Base-by-base conservation (phyloP, 371 early-diverging fungal genomes). In the Haplosporangium sp. region DNA sequence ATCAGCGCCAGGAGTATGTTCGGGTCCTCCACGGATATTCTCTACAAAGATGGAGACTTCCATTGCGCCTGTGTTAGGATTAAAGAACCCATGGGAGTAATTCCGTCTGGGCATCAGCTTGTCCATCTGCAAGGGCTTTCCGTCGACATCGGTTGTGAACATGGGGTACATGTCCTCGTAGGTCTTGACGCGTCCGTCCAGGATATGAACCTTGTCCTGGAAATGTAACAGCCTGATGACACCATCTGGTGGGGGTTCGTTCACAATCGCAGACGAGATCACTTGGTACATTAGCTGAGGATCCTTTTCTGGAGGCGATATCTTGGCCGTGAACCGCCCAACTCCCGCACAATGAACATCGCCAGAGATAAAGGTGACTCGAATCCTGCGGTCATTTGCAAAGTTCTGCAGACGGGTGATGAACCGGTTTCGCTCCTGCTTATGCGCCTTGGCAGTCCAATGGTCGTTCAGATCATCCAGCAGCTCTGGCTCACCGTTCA, bases 341-440 rank as follows among this genome's bases (percentile, higher is more conserved):
- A 90, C 86, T 12, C 91, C 95, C 57, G 90, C 87, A 67, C 93
- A 93, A 72, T 96, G 96, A 51, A 95, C 95, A 75, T 96, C 96
- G 43, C 95, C 96, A 6, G 90, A 89, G 12, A 95, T 74, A 71
- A 95, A 92, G 0, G 92, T 91, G n/a, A 94, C 90, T n/a, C 96
- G 88, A 40, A 93, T 81, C 43, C 84, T 83, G 53, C 83, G 84
- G 14, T 82, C 81, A 13, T 83, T 81, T 16, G 96, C 88, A 66
- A 87, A 86, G 29, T 83, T 81, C 69, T 94, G 94, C 18, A 96
- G 83, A 3, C 86, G 79, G 14, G 82, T 67, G 38, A 96, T 83
- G 71, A 95, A 85, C 43, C 74, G 62, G 69, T 85, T 88, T 52
- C 95, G 85, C 70, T 96, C 95, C 2, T 81, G 81, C 61, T 91